These are phyloP conservation scores for Daedaleopsis sinensis DNA, from an alignment of 768 basidiomycete species.

Conservation along the genomic window DNA sequence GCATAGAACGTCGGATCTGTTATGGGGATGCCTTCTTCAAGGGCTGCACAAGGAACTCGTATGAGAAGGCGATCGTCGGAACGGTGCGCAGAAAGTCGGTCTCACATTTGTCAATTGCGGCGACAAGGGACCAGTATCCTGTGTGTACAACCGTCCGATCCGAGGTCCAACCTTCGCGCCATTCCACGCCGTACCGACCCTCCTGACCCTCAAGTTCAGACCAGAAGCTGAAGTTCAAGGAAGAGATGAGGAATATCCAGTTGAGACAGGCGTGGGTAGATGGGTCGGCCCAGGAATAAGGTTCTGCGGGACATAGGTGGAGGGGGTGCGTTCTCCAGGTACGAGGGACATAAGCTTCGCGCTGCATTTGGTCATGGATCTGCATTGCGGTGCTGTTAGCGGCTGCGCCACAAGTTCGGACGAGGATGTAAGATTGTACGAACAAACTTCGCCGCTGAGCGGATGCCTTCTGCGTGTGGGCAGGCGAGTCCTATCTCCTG, in stretches of 20 bases:
- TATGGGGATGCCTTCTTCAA: slow-evolving; percentile 77
- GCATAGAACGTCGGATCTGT: slow-evolving; percentile 81
- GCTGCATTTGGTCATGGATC: slow-evolving; percentile 62
- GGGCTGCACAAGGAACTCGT: slow-evolving; percentile 46
- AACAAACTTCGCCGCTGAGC: slow-evolving; percentile 69
- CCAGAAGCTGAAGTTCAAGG: slow-evolving; percentile 91
- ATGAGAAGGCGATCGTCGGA: neutral
- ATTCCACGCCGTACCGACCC: slow-evolving; percentile 77
- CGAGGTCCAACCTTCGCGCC: slow-evolving; percentile 70
- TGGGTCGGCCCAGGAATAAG: slow-evolving; percentile 52
- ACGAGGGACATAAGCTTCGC: slow-evolving; percentile 74
- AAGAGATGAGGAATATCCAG: slow-evolving; percentile 89
- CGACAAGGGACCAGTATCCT: slow-evolving; percentile 88
- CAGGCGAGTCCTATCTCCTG: slow-evolving; percentile 65
- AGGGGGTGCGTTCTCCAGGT: slow-evolving; percentile 81
- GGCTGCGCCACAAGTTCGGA: slow-evolving; percentile 2
- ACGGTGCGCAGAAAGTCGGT: neutral
- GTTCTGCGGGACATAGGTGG: slow-evolving; percentile 73
- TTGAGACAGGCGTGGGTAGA: slow-evolving; percentile 62
- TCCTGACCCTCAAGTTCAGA: slow-evolving; percentile 61
- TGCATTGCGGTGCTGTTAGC: slow-evolving; percentile 33
- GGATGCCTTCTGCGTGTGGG: slow-evolving; percentile 62
- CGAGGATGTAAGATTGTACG: slow-evolving; percentile 14
- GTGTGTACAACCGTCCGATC: slow-evolving; percentile 59
- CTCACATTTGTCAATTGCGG: slow-evolving; percentile 80